Base-by-base conservation (phyloP, 1,284 basidiomycete species). In the Moesziomyces aphidis region DNA sequence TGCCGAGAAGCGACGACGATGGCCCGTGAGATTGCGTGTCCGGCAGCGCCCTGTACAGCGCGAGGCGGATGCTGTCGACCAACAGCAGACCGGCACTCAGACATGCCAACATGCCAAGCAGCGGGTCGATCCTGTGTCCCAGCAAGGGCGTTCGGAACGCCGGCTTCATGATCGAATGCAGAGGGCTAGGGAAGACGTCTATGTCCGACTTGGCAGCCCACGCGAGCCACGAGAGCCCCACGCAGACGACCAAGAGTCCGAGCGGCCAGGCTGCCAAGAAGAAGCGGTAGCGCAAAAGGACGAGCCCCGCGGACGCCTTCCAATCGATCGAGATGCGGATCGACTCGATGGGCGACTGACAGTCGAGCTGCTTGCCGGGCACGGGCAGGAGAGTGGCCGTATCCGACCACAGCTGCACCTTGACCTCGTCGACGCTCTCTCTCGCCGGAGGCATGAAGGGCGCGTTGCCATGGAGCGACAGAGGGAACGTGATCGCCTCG, bases 261-360 rank as follows among this genome's bases (percentile, higher is more conserved):
- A 81, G 56, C 0, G 80, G 77, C 73, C 77, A 82, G 3, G 71
- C 64, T 17, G 74, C 68, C 1, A 79, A 43, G 10, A 71, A 70
- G 31, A 79, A 61, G 17, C 82, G 73, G 57, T 82, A 83, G 23
- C 81, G 78, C 51, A 80, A 50, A 9, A 83, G 54, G 6, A 82
- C 66, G 28, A 79, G 56, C 0, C 77, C 82, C 7, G 73, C 62
- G 19, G 78, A 79, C 1, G 68, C 69, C 39, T 65, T 74, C 80
- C 80, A 82, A 43, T 81, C 68, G 24, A 81, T 50, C 0, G 52
- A 61, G 44, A 79, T 34, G n/a, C 57, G 66, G 21, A 83, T 63
- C 11, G 49, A 39, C 9, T 70, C 58, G 55, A 73, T 59, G 1
- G 76, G 60, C 46, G 67, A 55, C 1, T 58, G 50, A 31, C 78